Evolutionary conservation across 2,329 filamentous ascomycete genomes (phyloP).

Genomic region (Aureobasidium sp.): DNA sequence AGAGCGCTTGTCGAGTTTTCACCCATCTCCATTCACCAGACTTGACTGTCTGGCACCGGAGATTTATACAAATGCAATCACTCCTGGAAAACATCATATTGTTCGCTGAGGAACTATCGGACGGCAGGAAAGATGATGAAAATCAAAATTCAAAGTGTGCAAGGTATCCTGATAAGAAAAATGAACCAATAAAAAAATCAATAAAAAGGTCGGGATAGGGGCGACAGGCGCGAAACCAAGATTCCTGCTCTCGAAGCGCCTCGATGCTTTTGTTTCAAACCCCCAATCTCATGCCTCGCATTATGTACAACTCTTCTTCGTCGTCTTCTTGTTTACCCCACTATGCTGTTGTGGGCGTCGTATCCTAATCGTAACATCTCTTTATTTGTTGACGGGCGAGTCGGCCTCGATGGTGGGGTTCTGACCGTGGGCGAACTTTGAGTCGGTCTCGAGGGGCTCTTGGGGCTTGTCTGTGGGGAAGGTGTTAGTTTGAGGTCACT

Average conservation of each 20-base stretch:
- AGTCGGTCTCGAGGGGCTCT: constrained; percentile 46
- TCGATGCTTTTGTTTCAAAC: neutral
- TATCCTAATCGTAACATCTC: neutral
- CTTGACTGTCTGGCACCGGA: no score
- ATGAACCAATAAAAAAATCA: neutral
- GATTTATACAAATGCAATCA: no score
- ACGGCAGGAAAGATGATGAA: neutral
- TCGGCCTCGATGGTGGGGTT: constrained; percentile 40
- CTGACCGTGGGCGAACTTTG: constrained; percentile 36
- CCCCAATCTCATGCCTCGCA: constrained; percentile 2
- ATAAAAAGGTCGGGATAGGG: neutral
- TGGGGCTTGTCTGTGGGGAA: constrained; percentile 43
- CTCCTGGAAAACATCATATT: neutral
- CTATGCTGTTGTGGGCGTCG: neutral
- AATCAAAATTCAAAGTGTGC: neutral
- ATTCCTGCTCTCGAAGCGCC: constrained; percentile 9
- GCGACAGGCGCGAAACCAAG: constrained; percentile 1
- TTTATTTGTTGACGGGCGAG: constrained; percentile 45
- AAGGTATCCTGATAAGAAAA: constrained; percentile 4
- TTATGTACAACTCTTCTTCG: constrained; percentile 6
- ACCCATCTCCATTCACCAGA: no score
- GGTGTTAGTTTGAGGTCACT: neutral
- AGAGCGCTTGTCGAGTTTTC: neutral
- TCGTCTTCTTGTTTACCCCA: neutral
- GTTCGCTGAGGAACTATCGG: neutral